phyloP scores from a whole-genome alignment of 352 stramenopile species.

The Pythium guiyangense region DNA sequence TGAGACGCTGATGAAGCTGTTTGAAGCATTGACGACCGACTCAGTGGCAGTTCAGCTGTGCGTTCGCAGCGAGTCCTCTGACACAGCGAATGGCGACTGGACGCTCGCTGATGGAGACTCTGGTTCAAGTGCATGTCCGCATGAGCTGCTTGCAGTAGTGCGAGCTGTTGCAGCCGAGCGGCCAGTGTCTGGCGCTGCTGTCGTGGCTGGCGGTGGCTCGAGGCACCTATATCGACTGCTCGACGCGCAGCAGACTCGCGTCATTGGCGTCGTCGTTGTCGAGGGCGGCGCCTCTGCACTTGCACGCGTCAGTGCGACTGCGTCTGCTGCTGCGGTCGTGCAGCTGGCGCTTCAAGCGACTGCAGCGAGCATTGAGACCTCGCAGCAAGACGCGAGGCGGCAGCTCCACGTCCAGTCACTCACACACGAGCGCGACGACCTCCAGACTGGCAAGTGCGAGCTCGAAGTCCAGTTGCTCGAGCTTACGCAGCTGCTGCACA shows the following conservation, averaged over 20 bases:
- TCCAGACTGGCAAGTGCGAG: constrained; percentile 8
- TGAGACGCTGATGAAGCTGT: too few species aligned
- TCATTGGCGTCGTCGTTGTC: not conserved
- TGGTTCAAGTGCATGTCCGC: too few species aligned
- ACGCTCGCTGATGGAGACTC: too few species aligned
- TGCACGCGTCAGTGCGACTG: not conserved
- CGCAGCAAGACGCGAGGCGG: not conserved
- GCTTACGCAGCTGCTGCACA: constrained; percentile 13
- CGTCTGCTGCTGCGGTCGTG: not conserved
- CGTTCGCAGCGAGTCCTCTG: too few species aligned
- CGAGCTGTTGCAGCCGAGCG: too few species aligned
- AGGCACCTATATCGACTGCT: not conserved
- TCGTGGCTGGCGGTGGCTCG: too few species aligned
- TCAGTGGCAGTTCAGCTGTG: too few species aligned
- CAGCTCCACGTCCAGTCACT: not conserved
- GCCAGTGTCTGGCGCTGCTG: too few species aligned
- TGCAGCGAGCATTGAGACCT: not conserved
- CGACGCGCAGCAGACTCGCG: not conserved
- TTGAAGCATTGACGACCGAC: too few species aligned
- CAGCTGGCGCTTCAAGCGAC: constrained; percentile 1
- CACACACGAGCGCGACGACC: not conserved
- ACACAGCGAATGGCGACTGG: too few species aligned
- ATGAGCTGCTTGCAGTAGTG: too few species aligned
- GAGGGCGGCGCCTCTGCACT: not conserved
- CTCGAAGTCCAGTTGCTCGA: constrained; percentile 13